Conservation (phyloP, 345 rosid genomes). For the Syzygium aqueum region DNA sequence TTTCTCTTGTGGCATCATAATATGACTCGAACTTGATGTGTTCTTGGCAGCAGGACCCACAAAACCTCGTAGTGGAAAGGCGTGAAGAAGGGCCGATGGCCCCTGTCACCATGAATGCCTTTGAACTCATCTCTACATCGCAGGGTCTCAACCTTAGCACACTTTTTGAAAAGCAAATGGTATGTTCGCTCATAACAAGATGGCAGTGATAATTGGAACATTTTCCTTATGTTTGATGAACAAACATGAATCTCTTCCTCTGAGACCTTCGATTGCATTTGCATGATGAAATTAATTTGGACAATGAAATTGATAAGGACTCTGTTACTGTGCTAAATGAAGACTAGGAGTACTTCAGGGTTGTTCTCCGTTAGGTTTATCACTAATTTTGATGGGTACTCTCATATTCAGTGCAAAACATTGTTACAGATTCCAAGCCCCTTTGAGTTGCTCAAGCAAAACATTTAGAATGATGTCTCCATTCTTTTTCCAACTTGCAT, state of each 20-base stretch:
- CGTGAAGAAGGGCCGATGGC: constrained; percentile 56
- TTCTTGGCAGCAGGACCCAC: constrained; percentile 37
- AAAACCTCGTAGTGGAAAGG: constrained; percentile 83
- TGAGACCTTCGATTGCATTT: neutral
- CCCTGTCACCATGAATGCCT: constrained; percentile 93
- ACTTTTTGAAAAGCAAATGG: constrained; percentile 97
- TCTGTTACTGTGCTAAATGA: neutral
- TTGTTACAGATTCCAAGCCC: neutral
- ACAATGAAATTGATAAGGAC: neutral
- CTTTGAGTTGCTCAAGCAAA: neutral
- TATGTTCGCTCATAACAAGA: constrained; percentile 7
- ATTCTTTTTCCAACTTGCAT: neutral
- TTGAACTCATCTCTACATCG: constrained; percentile 92
- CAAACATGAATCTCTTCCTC: neutral
- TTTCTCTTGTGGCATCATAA: constrained; percentile 1
- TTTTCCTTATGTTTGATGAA: neutral
- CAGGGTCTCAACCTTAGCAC: constrained; percentile 94
- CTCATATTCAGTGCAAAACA: neutral
- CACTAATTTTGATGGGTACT: neutral
- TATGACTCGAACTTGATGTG: neutral
- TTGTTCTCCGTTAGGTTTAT: neutral
- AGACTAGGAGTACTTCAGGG: neutral
- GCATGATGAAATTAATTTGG: neutral
- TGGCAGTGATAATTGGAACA: neutral
- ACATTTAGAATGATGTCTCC: neutral